phyloP scores from a whole-genome alignment of 345 rosid species.

The Eucalyptus coolabah region DNA sequence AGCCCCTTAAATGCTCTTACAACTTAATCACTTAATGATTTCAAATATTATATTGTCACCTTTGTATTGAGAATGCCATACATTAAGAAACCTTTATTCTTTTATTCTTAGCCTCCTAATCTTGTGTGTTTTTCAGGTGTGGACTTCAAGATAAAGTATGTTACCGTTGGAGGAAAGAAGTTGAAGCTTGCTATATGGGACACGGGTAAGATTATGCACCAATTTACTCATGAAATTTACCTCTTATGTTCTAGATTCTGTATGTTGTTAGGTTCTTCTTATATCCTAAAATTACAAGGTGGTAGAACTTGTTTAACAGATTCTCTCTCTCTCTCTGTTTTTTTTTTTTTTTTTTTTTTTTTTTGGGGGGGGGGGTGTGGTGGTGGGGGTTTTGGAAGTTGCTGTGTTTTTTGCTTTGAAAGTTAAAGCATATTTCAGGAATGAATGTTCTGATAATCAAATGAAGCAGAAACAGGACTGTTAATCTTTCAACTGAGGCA shows the following conservation, averaged over 20 bases:
- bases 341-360: background rate
- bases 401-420: background rate
- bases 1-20: background rate
- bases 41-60: background rate
- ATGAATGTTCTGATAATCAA: background rate
- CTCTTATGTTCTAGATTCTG: background rate
- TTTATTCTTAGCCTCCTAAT: background rate
- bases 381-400: background rate
- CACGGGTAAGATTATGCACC: constrained; percentile 30
- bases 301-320: background rate
- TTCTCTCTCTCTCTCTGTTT: background rate
- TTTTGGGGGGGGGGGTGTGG: rapidly evolving
- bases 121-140: constrained; percentile 36
- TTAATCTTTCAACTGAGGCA: background rate
- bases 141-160: constrained; percentile 87
- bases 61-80: background rate
- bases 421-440: background rate
- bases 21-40: background rate
- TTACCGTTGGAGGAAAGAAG: constrained; percentile 66
- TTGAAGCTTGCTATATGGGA: constrained; percentile 98
- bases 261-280: background rate
- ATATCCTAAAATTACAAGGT: background rate
- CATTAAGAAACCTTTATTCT: background rate
- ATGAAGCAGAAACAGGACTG: background rate
- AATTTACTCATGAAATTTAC: background rate